These are phyloP conservation scores for Aphanomyces cochlioides DNA, from an alignment of 352 stramenopile species.

Conservation along the genomic window DNA sequence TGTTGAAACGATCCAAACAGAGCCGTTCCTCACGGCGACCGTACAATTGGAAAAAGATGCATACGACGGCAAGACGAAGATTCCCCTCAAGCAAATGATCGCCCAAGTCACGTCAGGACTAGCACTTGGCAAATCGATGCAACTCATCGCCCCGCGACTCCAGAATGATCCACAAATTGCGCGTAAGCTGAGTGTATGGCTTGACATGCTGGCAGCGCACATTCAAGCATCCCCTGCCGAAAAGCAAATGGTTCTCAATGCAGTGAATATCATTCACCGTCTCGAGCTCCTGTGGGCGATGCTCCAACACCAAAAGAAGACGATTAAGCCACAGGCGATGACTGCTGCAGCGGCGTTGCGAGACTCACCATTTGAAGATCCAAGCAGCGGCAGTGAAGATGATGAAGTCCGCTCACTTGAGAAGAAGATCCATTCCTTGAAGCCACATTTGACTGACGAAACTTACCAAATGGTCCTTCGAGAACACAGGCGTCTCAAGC, in stretches of 20 bases:
- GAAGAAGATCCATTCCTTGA: constrained; percentile 50
- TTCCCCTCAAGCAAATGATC: constrained; percentile 15
- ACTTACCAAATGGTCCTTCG: constrained; percentile 56
- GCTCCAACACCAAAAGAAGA: constrained; percentile 21
- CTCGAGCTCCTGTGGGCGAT: constrained; percentile 25
- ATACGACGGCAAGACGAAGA: constrained; percentile 14
- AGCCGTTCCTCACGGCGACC: constrained; percentile 55
- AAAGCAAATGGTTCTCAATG: constrained; percentile 25
- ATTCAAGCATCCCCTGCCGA: constrained; percentile 17
- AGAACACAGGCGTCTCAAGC: constrained; percentile 64
- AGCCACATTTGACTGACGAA: constrained; percentile 41
- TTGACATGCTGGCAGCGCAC: constrained; percentile 30
- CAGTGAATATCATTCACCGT: constrained; percentile 17
- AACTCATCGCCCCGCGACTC: constrained; percentile 19
- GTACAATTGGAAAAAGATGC: constrained; percentile 37
- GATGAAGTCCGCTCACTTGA: constrained; percentile 57
- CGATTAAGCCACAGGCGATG: constrained; percentile 6
- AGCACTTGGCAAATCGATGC: constrained; percentile 21
- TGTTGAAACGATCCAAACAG: constrained; percentile 44
- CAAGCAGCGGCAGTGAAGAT: constrained; percentile 42
- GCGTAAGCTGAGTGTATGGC: constrained; percentile 22
- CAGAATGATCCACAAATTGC: constrained; percentile 3
- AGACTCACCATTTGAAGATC: constrained; percentile 3
- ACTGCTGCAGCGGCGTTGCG: not conserved
- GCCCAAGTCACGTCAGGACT: constrained; percentile 1